phyloP scores from a whole-genome alignment of 2,329 filamentous ascomycete species.

The Colletotrichum sp. region DNA sequence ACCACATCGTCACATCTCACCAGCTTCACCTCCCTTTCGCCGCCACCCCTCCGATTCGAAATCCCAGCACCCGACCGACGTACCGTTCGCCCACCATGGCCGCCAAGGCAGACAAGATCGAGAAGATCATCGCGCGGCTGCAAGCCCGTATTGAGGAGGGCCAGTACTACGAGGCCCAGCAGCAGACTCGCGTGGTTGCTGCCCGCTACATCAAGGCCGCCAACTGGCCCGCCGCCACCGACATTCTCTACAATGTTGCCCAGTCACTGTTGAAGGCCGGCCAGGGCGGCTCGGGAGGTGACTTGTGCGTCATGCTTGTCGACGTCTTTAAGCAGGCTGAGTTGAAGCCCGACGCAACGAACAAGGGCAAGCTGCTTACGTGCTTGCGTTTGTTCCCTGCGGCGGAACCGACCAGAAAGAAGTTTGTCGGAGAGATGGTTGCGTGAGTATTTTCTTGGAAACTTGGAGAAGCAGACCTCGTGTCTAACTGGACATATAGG shows the following conservation, averaged over 20 bases:
- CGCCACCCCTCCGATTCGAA: not conserved
- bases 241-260: slow-evolving; percentile 85
- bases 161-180: slow-evolving; percentile 97
- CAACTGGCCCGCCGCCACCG: slow-evolving; percentile 85
- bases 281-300: slow-evolving; percentile 92
- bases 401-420: slow-evolving; percentile 90
- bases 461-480: not conserved
- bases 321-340: slow-evolving; percentile 91
- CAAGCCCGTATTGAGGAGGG: slow-evolving; percentile 89
- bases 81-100: not conserved
- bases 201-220: slow-evolving; percentile 89
- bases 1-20: not conserved
- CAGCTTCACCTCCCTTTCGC: not conserved
- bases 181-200: slow-evolving; percentile 95
- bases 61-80: not conserved
- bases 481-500: slow-evolving; percentile 36
- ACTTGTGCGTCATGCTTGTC: slow-evolving; percentile 84
- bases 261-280: slow-evolving; percentile 86
- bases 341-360: slow-evolving; percentile 75
- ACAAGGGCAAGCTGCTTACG: slow-evolving; percentile 77
- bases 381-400: slow-evolving; percentile 80
- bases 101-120: slow-evolving; percentile 47
- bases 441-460: slow-evolving; percentile 51
- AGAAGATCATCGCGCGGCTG: slow-evolving; percentile 68
- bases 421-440: slow-evolving; percentile 86